phyloP scores from a whole-genome alignment of 2,329 filamentous ascomycete genomes.

The Trichoderma gracile region DNA sequence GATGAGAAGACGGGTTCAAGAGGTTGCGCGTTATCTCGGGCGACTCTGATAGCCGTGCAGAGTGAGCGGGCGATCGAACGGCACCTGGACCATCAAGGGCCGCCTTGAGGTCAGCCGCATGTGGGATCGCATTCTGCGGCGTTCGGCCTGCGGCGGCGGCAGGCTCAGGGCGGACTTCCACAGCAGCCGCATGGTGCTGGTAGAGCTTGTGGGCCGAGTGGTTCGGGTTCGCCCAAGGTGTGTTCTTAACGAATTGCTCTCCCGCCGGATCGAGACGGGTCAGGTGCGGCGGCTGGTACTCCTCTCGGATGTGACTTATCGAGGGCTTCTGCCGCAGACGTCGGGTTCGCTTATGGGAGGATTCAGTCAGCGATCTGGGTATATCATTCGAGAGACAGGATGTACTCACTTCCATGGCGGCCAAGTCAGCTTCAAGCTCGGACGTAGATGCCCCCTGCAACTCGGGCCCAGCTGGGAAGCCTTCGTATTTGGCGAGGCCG shows the following conservation, averaged over 20 bases:
- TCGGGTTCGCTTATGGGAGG: constrained; percentile 39
- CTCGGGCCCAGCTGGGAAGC: constrained; percentile 91
- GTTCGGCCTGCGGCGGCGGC: constrained; percentile 29
- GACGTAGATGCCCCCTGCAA: constrained; percentile 69
- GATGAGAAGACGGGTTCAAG: constrained; percentile 37
- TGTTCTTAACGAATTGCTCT: constrained; percentile 85
- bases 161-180: constrained; percentile 28
- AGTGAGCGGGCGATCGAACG: constrained; percentile 33
- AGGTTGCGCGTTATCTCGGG: constrained; percentile 47
- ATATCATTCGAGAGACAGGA: background rate
- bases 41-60: constrained; percentile 41
- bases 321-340: constrained; percentile 41
- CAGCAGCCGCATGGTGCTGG: constrained; percentile 39
- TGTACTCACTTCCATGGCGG: constrained; percentile 74
- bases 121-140: constrained; percentile 29
- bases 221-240: constrained; percentile 89
- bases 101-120: constrained; percentile 32
- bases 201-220: constrained; percentile 65
- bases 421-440: constrained; percentile 84
- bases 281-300: constrained; percentile 52
- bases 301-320: constrained; percentile 46
- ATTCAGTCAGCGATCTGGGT: constrained; percentile 3
- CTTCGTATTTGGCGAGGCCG: constrained; percentile 90
- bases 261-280: constrained; percentile 65
- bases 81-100: constrained; percentile 31